A percentile compares a stretch with the other conserved stretches of the same genome.
These are phyloP conservation scores for Lachancea quebecensis DNA, from an alignment of 805 yeast species.

Conservation along the genomic window DNA sequence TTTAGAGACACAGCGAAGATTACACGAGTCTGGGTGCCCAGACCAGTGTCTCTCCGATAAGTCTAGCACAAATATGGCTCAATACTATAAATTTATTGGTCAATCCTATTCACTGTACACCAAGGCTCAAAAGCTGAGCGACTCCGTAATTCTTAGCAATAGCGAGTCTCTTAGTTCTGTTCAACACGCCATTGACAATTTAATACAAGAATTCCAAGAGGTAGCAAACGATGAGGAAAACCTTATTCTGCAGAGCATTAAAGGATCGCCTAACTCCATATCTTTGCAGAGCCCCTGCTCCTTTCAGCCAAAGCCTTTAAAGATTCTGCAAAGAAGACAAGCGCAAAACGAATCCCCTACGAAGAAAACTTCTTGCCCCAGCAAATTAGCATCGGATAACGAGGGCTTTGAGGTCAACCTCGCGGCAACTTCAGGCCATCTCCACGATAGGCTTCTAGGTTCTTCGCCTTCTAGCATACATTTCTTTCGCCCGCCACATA, in stretches of 20 bases:
- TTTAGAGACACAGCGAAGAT: conserved; percentile 21
- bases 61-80: conserved; percentile 8
- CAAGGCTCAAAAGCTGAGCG: conserved; percentile 20
- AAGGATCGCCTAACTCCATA: conserved; percentile 14
- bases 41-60: conserved; percentile 1
- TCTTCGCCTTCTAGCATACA: not conserved
- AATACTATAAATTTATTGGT: conserved; percentile 20
- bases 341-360: not conserved
- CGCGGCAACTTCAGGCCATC: too few relatives aligned
- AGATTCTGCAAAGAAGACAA: conserved; percentile 16
- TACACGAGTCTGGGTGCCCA: conserved; percentile 2
- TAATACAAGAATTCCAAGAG: not conserved
- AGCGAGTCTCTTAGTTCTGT: not conserved
- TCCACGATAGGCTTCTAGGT: too few relatives aligned
- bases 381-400: not conserved
- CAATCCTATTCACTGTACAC: conserved; percentile 25
- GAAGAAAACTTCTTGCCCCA: not conserved
- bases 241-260: not conserved
- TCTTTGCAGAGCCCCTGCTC: conserved; percentile 15
- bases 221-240: not conserved
- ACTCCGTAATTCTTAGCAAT: conserved; percentile 3
- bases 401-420: not conserved
- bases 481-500: not conserved
- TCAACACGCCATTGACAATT: not conserved
- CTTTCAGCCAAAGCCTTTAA: conserved; percentile 23